Evolutionary conservation across 257 asterid species (phyloP).

Genomic region (Fraxinus cuspidata): DNA sequence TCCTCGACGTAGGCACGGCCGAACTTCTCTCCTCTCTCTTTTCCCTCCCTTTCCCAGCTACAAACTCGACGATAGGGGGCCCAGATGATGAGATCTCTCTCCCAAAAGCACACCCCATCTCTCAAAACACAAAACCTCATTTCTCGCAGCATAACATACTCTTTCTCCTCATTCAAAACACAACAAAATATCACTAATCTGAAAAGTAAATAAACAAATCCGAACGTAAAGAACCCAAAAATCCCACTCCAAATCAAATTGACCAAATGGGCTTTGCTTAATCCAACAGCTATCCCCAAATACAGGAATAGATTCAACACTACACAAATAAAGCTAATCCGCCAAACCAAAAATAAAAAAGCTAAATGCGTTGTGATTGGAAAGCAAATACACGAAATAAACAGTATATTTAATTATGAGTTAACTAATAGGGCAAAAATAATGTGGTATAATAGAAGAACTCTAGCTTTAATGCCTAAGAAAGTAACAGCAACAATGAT

Average conservation of each 20-base stretch:
- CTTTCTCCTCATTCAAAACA: slow-evolving; percentile 19
- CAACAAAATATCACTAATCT: background rate
- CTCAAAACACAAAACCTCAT: slow-evolving; percentile 38
- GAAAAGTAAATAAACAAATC: slow-evolving; percentile 7
- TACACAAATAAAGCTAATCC: background rate
- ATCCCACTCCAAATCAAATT: background rate
- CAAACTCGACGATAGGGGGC: slow-evolving; percentile 40
- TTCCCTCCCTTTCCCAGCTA: slow-evolving; percentile 40
- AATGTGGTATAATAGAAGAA: background rate
- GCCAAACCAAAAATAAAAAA: background rate
- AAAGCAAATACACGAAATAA: background rate
- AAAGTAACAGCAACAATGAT: background rate
- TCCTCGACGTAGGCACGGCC: slow-evolving; percentile 51
- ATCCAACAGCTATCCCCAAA: background rate
- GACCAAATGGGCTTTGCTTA: slow-evolving; percentile 19
- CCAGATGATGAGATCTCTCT: slow-evolving; percentile 46
- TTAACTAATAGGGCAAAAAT: background rate
- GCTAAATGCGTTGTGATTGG: background rate
- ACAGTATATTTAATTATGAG: background rate
- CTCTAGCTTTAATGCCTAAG: background rate
- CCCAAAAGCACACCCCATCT: slow-evolving; percentile 58
- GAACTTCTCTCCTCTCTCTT: slow-evolving; percentile 50
- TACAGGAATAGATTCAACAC: background rate
- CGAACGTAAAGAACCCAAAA: slow-evolving; percentile 20
- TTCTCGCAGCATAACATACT: slow-evolving; percentile 37